phyloP scores from a whole-genome alignment of 352 stramenopile genomes.

The Blastocystis sp. region DNA sequence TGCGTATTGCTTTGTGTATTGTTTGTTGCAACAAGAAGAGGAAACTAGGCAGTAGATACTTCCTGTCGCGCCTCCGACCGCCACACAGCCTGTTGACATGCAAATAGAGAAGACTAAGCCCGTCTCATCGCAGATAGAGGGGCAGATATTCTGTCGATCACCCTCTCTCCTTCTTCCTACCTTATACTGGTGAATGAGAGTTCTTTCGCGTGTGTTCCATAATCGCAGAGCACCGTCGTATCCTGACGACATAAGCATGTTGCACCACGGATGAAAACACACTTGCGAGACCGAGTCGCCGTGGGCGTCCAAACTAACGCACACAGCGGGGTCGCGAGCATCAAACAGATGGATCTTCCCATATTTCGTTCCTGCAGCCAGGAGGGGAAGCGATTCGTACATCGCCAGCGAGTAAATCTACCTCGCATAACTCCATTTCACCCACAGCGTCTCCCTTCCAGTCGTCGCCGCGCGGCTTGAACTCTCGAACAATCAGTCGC shows the following conservation, averaged over 20 bases:
- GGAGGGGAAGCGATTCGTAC: not conserved
- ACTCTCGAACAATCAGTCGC: not conserved
- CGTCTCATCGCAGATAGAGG: not conserved
- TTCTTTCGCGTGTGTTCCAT: not conserved
- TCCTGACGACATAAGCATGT: not conserved
- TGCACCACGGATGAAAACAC: conserved; percentile 34
- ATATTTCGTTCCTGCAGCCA: conserved; percentile 18
- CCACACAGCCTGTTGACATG: not conserved
- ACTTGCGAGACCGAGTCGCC: conserved; percentile 21
- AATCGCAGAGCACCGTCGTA: conserved; percentile 17
- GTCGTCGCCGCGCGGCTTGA: not conserved
- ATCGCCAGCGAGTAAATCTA: conserved; percentile 21
- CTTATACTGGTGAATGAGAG: conserved; percentile 23
- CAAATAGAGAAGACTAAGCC: conserved; percentile 17
- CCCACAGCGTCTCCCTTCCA: not conserved
- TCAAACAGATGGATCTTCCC: conserved; percentile 33
- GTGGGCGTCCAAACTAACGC: not conserved
- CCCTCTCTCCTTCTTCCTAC: not conserved
- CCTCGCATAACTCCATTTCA: not conserved
- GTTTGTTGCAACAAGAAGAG: not conserved
- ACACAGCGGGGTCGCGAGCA: not conserved
- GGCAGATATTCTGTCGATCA: conserved; percentile 9
- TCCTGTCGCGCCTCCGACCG: not conserved
- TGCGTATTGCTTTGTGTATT: not conserved
- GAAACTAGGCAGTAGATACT: conserved; percentile 19